These are phyloP conservation scores for Chlorella ohadii DNA, from an alignment of 139 green algal species.

Conservation along the genomic window DNA sequence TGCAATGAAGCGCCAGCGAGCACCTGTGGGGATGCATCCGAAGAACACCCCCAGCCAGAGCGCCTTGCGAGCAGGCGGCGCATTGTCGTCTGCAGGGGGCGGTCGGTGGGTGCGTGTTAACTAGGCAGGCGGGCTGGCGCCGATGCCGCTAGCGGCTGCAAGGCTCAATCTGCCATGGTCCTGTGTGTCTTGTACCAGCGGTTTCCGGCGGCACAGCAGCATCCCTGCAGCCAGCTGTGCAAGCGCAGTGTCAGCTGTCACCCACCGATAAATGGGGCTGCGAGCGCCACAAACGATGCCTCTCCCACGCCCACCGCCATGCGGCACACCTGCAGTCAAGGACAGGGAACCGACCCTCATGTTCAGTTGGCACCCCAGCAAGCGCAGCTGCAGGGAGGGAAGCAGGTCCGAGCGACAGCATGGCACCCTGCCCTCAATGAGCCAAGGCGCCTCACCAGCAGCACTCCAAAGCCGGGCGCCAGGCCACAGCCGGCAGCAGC, in stretches of 20 bases:
- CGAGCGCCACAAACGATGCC: slow-evolving; percentile 93
- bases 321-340: slow-evolving; percentile 44
- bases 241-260: background rate
- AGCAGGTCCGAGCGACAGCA: no score
- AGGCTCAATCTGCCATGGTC: no score
- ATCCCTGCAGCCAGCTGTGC: no score
- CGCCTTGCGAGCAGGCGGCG: slow-evolving; percentile 75
- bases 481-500: slow-evolving; percentile 77
- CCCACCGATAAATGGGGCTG: slow-evolving; percentile 93
- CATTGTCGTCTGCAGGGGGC: slow-evolving; percentile 84
- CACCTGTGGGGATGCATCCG: slow-evolving; percentile 88
- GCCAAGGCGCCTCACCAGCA: slow-evolving; percentile 65
- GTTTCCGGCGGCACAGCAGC: no score
- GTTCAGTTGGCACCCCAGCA: no score
- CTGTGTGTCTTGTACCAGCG: no score
- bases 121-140: no score
- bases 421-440: no score
- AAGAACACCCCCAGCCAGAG: slow-evolving; percentile 93
- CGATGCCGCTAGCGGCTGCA: no score
- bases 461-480: slow-evolving; percentile 60
- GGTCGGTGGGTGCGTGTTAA: no score
- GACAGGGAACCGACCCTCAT: no score
- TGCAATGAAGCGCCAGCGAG: background rate
- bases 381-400: no score
- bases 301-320: slow-evolving; percentile 92